Evolutionary conservation across 2,329 filamentous ascomycete genomes (phyloP).

Genomic region (Aspergillus chevalieri): DNA sequence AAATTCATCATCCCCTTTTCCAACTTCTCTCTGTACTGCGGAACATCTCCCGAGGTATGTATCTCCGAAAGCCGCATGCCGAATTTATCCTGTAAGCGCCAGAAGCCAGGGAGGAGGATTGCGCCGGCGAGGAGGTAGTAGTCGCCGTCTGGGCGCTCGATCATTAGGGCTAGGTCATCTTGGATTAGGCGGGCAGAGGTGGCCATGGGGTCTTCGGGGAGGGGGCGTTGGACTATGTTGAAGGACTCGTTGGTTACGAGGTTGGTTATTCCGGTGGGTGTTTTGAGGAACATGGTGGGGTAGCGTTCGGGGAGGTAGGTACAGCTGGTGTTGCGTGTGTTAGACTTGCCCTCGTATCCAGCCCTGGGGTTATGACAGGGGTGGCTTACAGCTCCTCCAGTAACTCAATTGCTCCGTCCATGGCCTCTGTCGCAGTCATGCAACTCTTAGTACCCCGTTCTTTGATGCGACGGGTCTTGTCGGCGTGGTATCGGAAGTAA

Average conservation of each 20-base stretch:
- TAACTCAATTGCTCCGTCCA: constrained; percentile 66
- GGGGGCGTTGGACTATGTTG: constrained; percentile 57
- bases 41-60: constrained; percentile 71
- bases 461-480: constrained; percentile 62
- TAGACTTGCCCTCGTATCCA: background rate
- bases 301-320: constrained; percentile 70
- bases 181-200: constrained; percentile 67
- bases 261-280: constrained; percentile 62
- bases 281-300: constrained; percentile 62
- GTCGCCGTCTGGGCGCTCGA: constrained; percentile 67
- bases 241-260: constrained; percentile 65
- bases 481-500: constrained; percentile 64
- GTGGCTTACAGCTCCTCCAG: constrained; percentile 59
- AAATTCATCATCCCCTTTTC: constrained; percentile 77
- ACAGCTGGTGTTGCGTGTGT: constrained; percentile 21
- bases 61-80: constrained; percentile 74
- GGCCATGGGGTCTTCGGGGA: constrained; percentile 72
- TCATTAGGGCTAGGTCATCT: constrained; percentile 79
- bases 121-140: constrained; percentile 75
- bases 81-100: constrained; percentile 73
- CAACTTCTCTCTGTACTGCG: constrained; percentile 63
- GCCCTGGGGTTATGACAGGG: background rate
- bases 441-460: constrained; percentile 64
- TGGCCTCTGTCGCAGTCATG: constrained; percentile 62
- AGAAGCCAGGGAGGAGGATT: constrained; percentile 74